These are phyloP conservation scores for Xylaria sp. DNA, from an alignment of 2,329 filamentous ascomycete genomes.

Conservation along the genomic window DNA sequence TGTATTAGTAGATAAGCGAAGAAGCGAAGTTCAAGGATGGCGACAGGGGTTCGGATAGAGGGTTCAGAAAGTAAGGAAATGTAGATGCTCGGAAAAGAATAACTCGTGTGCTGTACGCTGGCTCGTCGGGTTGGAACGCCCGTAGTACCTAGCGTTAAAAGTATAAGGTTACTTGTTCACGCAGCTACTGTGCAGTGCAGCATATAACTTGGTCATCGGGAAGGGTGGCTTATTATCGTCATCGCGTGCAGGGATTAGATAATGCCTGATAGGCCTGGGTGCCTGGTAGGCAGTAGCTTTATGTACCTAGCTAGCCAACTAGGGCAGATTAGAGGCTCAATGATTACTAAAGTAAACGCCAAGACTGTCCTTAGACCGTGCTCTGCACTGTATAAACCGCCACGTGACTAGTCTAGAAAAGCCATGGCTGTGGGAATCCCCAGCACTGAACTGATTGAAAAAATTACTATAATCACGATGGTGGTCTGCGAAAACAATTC, in stretches of 20 bases:
- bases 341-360: background rate
- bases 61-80: conserved; percentile 20
- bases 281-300: no score
- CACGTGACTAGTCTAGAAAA: no score
- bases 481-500: background rate
- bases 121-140: no score
- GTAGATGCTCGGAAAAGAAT: background rate
- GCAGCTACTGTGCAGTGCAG: background rate
- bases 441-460: no score
- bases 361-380: no score
- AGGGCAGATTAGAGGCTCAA: no score
- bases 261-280: background rate
- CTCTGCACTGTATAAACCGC: no score
- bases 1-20: conserved; percentile 1
- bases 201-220: conserved; percentile 11
- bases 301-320: no score
- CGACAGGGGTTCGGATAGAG: conserved; percentile 8
- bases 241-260: conserved; percentile 27
- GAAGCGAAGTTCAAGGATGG: conserved; percentile 15
- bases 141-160: background rate
- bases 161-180: conserved; percentile 10
- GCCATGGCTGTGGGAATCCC: background rate
- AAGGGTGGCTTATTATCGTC: conserved; percentile 31
- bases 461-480: background rate
- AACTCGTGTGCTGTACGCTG: background rate